These are phyloP conservation scores for Anisogramma anomala DNA, from an alignment of 2,329 filamentous ascomycete species.

Conservation along the genomic window DNA sequence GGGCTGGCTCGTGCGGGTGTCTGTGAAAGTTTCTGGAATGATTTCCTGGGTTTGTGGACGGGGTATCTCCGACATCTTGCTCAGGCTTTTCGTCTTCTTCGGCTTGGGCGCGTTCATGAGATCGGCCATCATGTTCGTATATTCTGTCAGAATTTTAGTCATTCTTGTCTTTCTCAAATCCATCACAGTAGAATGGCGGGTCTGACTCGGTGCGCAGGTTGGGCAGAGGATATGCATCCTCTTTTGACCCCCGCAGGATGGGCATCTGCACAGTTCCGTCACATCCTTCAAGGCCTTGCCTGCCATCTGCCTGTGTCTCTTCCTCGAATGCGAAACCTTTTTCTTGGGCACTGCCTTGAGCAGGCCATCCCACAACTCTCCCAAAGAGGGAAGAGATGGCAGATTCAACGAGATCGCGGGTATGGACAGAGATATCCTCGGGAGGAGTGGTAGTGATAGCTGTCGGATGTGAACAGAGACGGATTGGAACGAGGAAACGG, in stretches of 20 bases:
- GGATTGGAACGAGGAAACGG: conserved; percentile 30
- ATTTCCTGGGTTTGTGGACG: too few relatives aligned
- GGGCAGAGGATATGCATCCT: conserved; percentile 81
- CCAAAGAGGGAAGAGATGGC: conserved; percentile 53
- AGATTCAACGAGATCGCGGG: conserved; percentile 47
- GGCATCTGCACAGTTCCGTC: conserved; percentile 75
- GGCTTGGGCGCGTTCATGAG: neutral
- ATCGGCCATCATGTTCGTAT: conserved; percentile 12
- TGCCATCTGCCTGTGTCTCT: conserved; percentile 83
- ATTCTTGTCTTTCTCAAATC: neutral
- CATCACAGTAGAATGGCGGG: neutral
- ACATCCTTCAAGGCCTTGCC: conserved; percentile 92
- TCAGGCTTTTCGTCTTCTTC: neutral
- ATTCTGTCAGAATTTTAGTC: conserved; percentile 11
- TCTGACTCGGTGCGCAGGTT: conserved; percentile 71
- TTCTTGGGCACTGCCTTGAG: conserved; percentile 93
- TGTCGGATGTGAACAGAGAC: conserved; percentile 34
- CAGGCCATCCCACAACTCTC: conserved; percentile 84
- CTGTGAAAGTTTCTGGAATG: too few relatives aligned
- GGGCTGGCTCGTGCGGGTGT: neutral
- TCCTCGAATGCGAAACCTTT: conserved; percentile 96
- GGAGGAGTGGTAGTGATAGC: conserved; percentile 36
- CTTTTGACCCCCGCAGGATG: conserved; percentile 78
- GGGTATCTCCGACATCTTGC: neutral
- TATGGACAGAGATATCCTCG: conserved; percentile 44